Evolutionary conservation across 2,329 filamentous ascomycete species (phyloP).

Genomic region (Sordariomycetes sp.): DNA sequence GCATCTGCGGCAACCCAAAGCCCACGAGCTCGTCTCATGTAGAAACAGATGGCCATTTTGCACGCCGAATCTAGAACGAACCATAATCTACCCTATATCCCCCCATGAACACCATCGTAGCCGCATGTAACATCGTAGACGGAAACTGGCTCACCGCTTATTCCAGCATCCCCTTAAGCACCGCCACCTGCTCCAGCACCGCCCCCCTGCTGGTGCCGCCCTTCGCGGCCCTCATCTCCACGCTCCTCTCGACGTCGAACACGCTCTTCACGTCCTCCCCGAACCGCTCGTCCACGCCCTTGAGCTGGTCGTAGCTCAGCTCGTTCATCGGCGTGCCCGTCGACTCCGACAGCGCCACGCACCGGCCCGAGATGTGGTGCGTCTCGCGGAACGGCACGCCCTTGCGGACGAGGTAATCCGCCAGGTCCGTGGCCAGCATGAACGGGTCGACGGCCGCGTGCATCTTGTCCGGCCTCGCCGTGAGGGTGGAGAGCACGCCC

Average conservation of each 20-base stretch:
- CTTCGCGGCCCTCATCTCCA: conserved; percentile 66
- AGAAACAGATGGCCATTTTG: not conserved
- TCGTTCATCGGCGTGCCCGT: conserved; percentile 58
- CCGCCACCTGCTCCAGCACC: conserved; percentile 54
- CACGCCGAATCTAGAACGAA: not conserved
- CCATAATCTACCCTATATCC: not conserved
- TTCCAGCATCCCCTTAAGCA: conserved; percentile 26
- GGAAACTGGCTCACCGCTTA: conserved; percentile 4
- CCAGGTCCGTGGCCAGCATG: conserved; percentile 69
- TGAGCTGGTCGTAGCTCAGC: conserved; percentile 54
- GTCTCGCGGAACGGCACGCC: conserved; percentile 71
- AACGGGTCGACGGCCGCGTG: conserved; percentile 65
- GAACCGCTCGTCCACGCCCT: conserved; percentile 59
- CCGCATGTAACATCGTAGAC: not conserved
- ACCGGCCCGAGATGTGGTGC: conserved; percentile 65
- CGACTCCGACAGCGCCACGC: conserved; percentile 58
- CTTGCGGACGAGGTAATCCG: conserved; percentile 53
- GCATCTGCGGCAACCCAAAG: not conserved
- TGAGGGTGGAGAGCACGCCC: conserved; percentile 66
- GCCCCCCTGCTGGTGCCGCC: conserved; percentile 68
- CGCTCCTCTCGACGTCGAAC: conserved; percentile 74
- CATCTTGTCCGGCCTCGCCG: conserved; percentile 65
- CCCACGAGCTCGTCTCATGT: not conserved
- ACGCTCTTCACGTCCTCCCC: conserved; percentile 58
- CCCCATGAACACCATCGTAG: not conserved